phyloP scores from a whole-genome alignment of 768 basidiomycete genomes.

The Fomitopsis serialis region DNA sequence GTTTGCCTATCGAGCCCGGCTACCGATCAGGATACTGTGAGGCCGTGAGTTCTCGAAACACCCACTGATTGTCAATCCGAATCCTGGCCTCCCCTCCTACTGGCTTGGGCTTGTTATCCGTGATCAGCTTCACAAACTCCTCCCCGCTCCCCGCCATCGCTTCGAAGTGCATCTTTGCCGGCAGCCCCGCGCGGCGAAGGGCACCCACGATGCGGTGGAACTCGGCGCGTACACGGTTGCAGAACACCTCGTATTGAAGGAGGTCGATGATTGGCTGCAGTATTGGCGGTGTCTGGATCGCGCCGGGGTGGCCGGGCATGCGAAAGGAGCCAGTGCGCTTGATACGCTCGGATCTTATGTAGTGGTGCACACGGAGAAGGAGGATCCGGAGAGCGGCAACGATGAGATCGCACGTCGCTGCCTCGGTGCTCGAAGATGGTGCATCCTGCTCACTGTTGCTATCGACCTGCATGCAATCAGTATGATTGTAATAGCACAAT shows the following conservation, averaged over 20 bases:
- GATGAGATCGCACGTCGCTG: slow-evolving; percentile 57
- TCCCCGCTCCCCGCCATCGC: slow-evolving; percentile 64
- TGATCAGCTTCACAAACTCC: slow-evolving; percentile 47
- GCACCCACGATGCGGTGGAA: slow-evolving; percentile 45
- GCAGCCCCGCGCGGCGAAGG: slow-evolving; percentile 48
- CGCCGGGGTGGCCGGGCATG: slow-evolving; percentile 10
- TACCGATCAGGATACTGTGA: neutral
- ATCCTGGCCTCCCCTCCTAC: slow-evolving; percentile 72
- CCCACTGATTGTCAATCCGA: slow-evolving; percentile 63
- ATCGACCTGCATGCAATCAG: slow-evolving; percentile 21
- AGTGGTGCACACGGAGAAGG: slow-evolving; percentile 54
- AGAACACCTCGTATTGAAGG: slow-evolving; percentile 76
- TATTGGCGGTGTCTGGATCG: slow-evolving; percentile 36
- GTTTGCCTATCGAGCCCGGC: slow-evolving; percentile 46
- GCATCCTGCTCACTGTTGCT: slow-evolving; percentile 9
- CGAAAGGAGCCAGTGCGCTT: slow-evolving; percentile 21
- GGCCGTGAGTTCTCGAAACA: neutral
- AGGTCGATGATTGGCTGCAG: slow-evolving; percentile 75
- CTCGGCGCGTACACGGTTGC: slow-evolving; percentile 54
- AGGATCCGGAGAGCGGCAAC: slow-evolving; percentile 60
- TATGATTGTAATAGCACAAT: no score
- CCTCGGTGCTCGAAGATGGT: neutral
- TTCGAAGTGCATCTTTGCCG: slow-evolving; percentile 51
- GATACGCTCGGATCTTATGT: slow-evolving; percentile 39
- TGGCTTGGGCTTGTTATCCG: slow-evolving; percentile 32